Evolutionary conservation across 306 rosid genomes (phyloP).

Genomic region (Trichosanthes cucumerina): DNA sequence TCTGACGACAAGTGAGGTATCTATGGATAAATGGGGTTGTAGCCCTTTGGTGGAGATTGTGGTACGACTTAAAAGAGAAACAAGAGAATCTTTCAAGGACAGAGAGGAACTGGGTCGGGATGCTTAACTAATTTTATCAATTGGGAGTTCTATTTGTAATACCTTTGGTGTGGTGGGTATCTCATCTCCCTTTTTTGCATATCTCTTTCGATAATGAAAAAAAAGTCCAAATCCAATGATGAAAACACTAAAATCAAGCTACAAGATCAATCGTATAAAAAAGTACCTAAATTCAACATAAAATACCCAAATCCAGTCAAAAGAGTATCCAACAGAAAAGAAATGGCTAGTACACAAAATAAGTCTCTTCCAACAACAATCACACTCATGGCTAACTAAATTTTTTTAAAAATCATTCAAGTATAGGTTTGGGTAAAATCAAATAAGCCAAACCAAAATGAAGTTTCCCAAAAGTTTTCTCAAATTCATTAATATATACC

Average conservation of each 20-base stretch:
- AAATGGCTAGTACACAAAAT: background rate
- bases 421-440: background rate
- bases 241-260: background rate
- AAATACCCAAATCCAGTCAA: background rate
- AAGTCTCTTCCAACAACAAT: background rate
- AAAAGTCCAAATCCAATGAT: no score
- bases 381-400: background rate
- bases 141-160: background rate
- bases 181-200: background rate
- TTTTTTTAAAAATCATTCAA: no score
- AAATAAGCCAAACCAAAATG: background rate
- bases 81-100: background rate
- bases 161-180: background rate
- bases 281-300: no score
- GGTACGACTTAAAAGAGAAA: background rate
- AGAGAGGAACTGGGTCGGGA: background rate
- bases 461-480: background rate
- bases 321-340: background rate
- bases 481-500: background rate
- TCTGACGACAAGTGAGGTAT: no score
- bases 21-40: no score
- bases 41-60: background rate
- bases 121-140: background rate
- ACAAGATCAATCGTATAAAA: background rate
- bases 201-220: no score